Percentiles rank a stretch among this genome's conserved stretches.
Conservation (phyloP, 2,329 filamentous ascomycete species). For the Raffaelea arxii region DNA sequence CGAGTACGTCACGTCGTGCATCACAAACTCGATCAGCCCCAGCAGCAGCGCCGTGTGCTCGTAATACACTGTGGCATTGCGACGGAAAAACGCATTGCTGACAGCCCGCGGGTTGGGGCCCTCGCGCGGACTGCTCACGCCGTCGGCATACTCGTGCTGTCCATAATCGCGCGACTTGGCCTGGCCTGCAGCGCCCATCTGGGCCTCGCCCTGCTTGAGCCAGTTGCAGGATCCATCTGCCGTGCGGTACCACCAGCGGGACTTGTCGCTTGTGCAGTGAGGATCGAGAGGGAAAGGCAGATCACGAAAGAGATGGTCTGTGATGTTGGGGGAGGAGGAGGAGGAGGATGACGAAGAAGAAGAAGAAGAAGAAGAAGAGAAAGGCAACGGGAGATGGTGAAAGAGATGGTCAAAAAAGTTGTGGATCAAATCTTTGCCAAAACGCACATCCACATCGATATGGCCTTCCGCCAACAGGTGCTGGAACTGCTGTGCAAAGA, state of each 20-base stretch:
- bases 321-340: neutral
- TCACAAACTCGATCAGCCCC: slow-evolving; percentile 11
- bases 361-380: neutral
- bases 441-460: neutral
- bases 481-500: neutral
- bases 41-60: slow-evolving; percentile 12
- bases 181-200: slow-evolving; percentile 6
- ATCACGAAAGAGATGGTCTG: neutral
- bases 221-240: slow-evolving; percentile 12
- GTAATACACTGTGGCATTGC: slow-evolving; percentile 9
- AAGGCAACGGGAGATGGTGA: neutral
- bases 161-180: slow-evolving; percentile 11
- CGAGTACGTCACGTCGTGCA: slow-evolving; percentile 11
- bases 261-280: slow-evolving; percentile 3
- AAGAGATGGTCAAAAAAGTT: neutral
- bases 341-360: neutral
- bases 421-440: neutral
- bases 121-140: slow-evolving; percentile 7
- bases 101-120: slow-evolving; percentile 11
- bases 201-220: slow-evolving; percentile 9
- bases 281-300: slow-evolving; percentile 4
- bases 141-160: slow-evolving; percentile 10
- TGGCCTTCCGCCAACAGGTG: neutral
- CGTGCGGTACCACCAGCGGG: slow-evolving; percentile 11
- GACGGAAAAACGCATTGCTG: slow-evolving; percentile 12